These are phyloP conservation scores for Trichoderma sp. DNA, from an alignment of 2,329 filamentous ascomycete genomes.

Conservation along the genomic window DNA sequence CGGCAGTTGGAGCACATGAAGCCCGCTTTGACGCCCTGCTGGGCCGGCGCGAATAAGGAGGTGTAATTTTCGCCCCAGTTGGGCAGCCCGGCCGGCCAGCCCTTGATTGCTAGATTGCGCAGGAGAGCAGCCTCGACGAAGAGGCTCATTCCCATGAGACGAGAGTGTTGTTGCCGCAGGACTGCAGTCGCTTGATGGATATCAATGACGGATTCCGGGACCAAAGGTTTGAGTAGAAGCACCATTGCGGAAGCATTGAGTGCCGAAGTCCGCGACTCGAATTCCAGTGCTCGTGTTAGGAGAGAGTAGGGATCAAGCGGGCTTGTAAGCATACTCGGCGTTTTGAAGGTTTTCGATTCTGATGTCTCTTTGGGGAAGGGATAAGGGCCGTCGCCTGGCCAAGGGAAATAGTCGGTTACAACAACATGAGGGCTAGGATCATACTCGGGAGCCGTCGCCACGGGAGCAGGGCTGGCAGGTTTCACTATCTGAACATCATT, in stretches of 20 bases:
- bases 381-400: constrained; percentile 55
- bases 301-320: constrained; percentile 56
- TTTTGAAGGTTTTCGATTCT: constrained; percentile 10
- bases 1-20: constrained; percentile 55
- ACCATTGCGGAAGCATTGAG: constrained; percentile 60
- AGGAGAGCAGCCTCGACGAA: constrained; percentile 60
- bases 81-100: constrained; percentile 51
- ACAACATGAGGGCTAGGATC: constrained; percentile 44
- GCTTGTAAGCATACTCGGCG: constrained; percentile 23
- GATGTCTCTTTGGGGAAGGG: constrained; percentile 41
- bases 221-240: constrained; percentile 55
- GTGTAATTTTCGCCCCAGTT: constrained; percentile 55
- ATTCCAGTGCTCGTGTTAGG: constrained; percentile 51
- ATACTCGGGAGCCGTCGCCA: constrained; percentile 32
- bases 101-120: constrained; percentile 58
- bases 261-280: constrained; percentile 54
- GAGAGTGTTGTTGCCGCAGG: constrained; percentile 56
- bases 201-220: constrained; percentile 55
- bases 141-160: constrained; percentile 56
- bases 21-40: constrained; percentile 52
- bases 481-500: constrained; percentile 23
- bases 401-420: constrained; percentile 58
- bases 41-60: constrained; percentile 51
- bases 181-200: constrained; percentile 53
- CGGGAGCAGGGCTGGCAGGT: constrained; percentile 29